Evolutionary conservation across 805 yeast species (phyloP).

Genomic region (Debaryomyces maramus): DNA sequence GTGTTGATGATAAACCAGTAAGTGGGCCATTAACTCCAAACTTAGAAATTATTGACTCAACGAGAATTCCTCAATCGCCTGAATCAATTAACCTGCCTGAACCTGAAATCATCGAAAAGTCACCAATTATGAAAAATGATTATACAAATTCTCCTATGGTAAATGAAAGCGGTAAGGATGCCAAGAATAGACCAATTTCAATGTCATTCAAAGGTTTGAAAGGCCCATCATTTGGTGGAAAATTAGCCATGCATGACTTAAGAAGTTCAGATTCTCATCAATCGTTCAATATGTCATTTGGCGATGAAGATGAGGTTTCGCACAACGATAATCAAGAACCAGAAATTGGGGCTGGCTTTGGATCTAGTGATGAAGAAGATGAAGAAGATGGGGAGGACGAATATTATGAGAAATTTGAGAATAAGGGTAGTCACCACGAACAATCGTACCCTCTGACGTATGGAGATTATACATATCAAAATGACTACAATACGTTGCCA

Average conservation of each 20-base stretch:
- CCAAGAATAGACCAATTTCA: slow-evolving; percentile 40
- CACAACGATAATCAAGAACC: slow-evolving; percentile 16
- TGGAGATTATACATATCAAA: no score
- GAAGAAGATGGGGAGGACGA: slow-evolving; percentile 24
- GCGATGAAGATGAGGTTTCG: slow-evolving; percentile 22
- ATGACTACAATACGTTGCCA: slow-evolving; percentile 5
- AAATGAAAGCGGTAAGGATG: slow-evolving; percentile 8
- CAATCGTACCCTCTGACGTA: no score
- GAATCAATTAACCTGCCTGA: slow-evolving; percentile 5
- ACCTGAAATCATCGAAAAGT: slow-evolving; percentile 10
- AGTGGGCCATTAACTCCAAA: slow-evolving; percentile 11
- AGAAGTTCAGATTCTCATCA: slow-evolving; percentile 42
- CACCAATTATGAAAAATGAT: slow-evolving; percentile 23
- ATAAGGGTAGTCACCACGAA: slow-evolving; percentile 8
- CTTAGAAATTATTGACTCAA: slow-evolving; percentile 7
- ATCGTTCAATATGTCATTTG: slow-evolving; percentile 39
- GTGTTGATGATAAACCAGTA: neutral
- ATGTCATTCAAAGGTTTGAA: slow-evolving; percentile 63
- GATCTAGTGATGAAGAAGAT: slow-evolving; percentile 34
- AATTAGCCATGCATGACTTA: slow-evolving; percentile 25
- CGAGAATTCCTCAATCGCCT: slow-evolving; percentile 9
- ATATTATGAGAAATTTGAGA: slow-evolving; percentile 15
- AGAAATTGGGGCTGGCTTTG: slow-evolving; percentile 37
- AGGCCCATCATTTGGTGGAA: slow-evolving; percentile 56
- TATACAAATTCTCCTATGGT: slow-evolving; percentile 9